Evolutionary conservation across 192 early-diverging fungal genomes (phyloP).

Genomic region (Coemansia sp.): DNA sequence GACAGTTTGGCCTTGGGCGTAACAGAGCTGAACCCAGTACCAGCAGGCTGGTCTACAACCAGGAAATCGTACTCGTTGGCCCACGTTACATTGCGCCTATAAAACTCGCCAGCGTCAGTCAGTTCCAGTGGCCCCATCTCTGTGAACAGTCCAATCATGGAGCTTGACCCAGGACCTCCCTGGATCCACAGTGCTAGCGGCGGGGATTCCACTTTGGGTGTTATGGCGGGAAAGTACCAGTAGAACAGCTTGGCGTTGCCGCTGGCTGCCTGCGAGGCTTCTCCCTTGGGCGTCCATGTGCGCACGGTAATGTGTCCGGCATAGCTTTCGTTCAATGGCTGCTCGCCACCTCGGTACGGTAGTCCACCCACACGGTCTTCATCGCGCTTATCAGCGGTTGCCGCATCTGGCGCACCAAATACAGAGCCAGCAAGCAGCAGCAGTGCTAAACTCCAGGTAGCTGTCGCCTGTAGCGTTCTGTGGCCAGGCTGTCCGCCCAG

Average conservation of each 20-base stretch:
- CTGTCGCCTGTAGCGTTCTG: not conserved
- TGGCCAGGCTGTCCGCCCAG: not conserved
- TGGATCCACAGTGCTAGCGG: constrained; percentile 78
- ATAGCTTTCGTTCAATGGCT: constrained; percentile 60
- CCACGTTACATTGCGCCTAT: constrained; percentile 60
- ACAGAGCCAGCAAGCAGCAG: not conserved
- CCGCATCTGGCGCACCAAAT: not conserved
- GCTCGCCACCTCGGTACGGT: constrained; percentile 51
- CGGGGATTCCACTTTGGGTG: constrained; percentile 57
- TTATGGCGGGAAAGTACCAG: constrained; percentile 78
- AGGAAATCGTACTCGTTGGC: constrained; percentile 69
- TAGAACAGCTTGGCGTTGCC: constrained; percentile 58
- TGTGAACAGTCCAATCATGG: constrained; percentile 76
- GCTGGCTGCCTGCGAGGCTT: constrained; percentile 17
- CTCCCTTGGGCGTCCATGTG: constrained; percentile 45
- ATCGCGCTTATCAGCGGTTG: not conserved
- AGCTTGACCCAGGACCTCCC: constrained; percentile 78
- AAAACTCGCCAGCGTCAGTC: constrained; percentile 57
- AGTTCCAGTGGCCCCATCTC: constrained; percentile 74
- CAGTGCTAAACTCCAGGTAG: not conserved
- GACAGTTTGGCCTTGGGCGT: constrained; percentile 32
- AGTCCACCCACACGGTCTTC: constrained; percentile 38
- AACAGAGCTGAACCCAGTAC: constrained; percentile 64
- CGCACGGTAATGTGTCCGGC: constrained; percentile 61
- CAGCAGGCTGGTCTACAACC: constrained; percentile 81